Evolutionary conservation across 257 asterid species (phyloP).

Genomic region (Solanum virginianum): DNA sequence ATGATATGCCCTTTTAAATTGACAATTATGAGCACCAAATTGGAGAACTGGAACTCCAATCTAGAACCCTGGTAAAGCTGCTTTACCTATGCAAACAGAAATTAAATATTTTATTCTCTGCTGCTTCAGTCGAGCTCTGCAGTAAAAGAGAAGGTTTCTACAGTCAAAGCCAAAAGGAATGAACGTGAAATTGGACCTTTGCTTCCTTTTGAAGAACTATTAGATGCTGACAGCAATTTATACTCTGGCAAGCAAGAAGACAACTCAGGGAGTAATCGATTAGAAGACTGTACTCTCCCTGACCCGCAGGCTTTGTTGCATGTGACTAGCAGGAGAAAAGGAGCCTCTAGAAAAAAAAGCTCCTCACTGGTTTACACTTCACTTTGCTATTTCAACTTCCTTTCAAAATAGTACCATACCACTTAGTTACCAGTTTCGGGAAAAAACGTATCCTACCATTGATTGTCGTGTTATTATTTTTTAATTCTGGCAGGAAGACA

Average conservation of each 20-base stretch:
- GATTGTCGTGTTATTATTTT: background rate
- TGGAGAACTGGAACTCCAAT: background rate
- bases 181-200: constrained; percentile 32
- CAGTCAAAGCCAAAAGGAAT: constrained; percentile 29
- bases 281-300: constrained; percentile 46
- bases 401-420: background rate
- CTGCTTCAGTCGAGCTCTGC: constrained; percentile 37
- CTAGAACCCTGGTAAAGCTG: background rate
- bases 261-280: constrained; percentile 12
- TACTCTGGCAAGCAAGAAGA: constrained; percentile 28
- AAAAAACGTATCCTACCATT: background rate
- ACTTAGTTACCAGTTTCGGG: too few relatives aligned
- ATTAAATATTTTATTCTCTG: constrained; percentile 11
- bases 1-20: background rate
- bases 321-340: constrained; percentile 83
- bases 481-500: constrained; percentile 43
- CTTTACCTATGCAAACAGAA: background rate
- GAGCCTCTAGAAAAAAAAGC: constrained; percentile 47
- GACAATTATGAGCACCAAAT: background rate
- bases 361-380: constrained; percentile 41
- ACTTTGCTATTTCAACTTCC: background rate
- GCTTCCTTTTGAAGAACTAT: constrained; percentile 65
- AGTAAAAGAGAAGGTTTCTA: constrained; percentile 35
- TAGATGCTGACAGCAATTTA: constrained; percentile 24
- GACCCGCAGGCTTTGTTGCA: constrained; percentile 56